phyloP scores from a whole-genome alignment of 441 rosid genomes.

The Capsella rubella region DNA sequence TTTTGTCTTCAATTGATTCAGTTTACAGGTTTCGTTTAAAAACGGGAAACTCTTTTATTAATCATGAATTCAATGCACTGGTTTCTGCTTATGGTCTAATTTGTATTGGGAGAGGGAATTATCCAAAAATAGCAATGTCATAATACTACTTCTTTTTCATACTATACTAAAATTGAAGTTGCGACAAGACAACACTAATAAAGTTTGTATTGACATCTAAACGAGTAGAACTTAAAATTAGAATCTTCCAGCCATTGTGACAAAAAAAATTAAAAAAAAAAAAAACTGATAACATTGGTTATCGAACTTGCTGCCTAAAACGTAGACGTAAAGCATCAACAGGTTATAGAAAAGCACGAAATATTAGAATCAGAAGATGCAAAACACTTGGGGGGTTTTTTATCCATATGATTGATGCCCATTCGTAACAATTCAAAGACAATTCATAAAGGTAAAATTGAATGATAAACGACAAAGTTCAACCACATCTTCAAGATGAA shows the following conservation, averaged over 20 bases:
- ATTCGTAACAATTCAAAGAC: constrained; percentile 10
- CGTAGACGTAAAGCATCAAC: constrained; percentile 56
- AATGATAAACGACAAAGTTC: constrained; percentile 19
- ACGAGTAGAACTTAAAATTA: background rate
- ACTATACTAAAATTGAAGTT: background rate
- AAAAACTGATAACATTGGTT: constrained; percentile 12
- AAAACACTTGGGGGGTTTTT: constrained; percentile 41
- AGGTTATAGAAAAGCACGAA: constrained; percentile 65
- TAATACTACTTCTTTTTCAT: no score
- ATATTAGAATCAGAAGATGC: constrained; percentile 47
- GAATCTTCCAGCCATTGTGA: background rate
- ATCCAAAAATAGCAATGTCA: background rate
- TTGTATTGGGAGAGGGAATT: background rate
- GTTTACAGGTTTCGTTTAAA: background rate
- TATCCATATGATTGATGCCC: constrained; percentile 41
- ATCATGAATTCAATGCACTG: background rate
- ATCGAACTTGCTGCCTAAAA: constrained; percentile 54
- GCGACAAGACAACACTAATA: background rate
- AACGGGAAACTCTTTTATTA: background rate
- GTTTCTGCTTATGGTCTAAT: background rate
- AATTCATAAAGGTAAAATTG: background rate
- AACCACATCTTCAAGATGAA: constrained; percentile 20
- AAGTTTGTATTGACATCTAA: background rate
- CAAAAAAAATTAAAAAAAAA: no score
- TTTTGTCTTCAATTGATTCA: background rate